Conservation (phyloP, 129 eudicot species). For the Pulicaria dysenterica region DNA sequence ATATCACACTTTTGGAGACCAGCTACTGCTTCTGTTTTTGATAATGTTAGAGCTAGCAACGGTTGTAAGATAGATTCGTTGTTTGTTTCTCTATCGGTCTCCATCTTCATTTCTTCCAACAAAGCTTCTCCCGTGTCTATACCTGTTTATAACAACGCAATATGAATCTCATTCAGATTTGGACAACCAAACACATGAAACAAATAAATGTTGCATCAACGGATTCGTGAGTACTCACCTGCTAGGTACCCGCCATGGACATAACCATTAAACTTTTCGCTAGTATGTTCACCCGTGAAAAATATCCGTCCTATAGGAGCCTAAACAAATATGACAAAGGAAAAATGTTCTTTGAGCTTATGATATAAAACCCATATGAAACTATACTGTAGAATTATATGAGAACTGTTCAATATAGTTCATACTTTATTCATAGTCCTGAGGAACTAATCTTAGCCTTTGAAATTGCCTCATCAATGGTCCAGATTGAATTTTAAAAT, state of each 20-base stretch:
- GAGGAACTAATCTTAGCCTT: no score
- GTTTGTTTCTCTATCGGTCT: conserved; percentile 40
- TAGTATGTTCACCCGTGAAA: conserved; percentile 94
- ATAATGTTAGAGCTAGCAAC: conserved; percentile 50
- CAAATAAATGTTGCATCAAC: neutral
- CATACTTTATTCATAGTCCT: no score
- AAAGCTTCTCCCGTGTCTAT: conserved; percentile 67
- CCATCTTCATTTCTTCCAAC: conserved; percentile 57
- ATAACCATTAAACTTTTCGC: conserved; percentile 78
- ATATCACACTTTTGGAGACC: conserved; percentile 60
- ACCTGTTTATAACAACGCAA: conserved; percentile 39
- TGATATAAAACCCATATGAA: neutral
- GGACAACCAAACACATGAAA: no score
- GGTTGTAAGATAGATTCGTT: conserved; percentile 53
- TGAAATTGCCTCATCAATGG: no score
- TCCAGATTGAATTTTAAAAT: no score
- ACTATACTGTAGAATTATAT: neutral
- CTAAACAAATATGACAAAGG: conserved; percentile 33
- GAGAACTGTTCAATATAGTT: no score
- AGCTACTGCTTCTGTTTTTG: conserved; percentile 53
- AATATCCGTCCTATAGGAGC: conserved; percentile 82
- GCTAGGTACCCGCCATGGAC: conserved; percentile 92
- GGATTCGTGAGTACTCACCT: conserved; percentile 40
- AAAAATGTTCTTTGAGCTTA: neutral
- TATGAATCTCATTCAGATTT: neutral